Percentiles rank a stretch among this genome's conserved stretches.
Conservation (phyloP, 1,284 basidiomycete genomes). For the Microbotryomycetes sp. region DNA sequence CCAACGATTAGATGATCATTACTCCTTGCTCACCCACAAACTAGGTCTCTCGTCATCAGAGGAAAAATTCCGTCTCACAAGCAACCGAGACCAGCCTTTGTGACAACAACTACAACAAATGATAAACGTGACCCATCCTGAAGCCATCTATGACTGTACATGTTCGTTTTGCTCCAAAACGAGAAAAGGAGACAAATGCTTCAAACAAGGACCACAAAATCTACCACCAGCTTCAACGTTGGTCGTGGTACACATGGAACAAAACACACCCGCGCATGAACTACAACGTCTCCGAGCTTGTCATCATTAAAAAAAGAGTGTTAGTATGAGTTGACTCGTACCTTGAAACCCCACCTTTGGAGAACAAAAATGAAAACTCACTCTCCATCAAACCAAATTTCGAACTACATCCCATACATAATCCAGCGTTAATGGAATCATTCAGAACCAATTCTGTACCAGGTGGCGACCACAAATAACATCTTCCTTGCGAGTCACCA, state of each 20-base stretch:
- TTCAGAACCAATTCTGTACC: constrained; percentile 5
- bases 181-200: background rate
- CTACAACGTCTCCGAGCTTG: constrained; percentile 6
- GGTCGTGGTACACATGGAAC: constrained; percentile 2
- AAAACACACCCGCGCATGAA: constrained; percentile 11
- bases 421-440: background rate
- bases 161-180: background rate
- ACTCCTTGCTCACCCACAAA: too few relatives aligned
- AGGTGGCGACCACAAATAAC: constrained; percentile 6
- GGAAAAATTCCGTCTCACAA: too few relatives aligned
- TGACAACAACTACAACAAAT: too few relatives aligned
- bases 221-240: constrained; percentile 14
- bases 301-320: rapidly evolving
- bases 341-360: too few relatives aligned
- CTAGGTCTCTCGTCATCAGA: too few relatives aligned
- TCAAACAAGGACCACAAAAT: constrained; percentile 10
- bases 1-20: too few relatives aligned
- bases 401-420: constrained; percentile 9
- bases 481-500: background rate
- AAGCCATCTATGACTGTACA: too few relatives aligned
- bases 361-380: background rate
- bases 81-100: too few relatives aligned
- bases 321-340: background rate
- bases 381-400: constrained; percentile 10
- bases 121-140: too few relatives aligned